These are phyloP conservation scores for Beauveria australis DNA, from an alignment of 2,329 filamentous ascomycete species.

Conservation along the genomic window DNA sequence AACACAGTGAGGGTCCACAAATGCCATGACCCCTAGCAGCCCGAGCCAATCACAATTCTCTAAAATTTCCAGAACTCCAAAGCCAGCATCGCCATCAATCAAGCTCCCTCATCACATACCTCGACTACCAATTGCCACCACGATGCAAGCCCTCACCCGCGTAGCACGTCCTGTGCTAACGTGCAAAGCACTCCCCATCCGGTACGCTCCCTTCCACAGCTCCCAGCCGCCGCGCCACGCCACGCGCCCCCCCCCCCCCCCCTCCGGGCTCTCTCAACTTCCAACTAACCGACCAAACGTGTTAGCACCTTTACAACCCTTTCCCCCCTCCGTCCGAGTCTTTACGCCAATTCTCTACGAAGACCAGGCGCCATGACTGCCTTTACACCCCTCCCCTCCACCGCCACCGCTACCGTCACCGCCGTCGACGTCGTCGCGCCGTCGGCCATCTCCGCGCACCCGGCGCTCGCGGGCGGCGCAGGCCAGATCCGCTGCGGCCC, in stretches of 20 bases:
- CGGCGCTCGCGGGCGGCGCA: constrained; percentile 35
- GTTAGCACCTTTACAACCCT: constrained; percentile 40
- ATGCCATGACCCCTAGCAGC: background rate
- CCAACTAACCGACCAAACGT: background rate
- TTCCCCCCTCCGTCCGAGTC: constrained; percentile 40
- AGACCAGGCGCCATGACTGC: constrained; percentile 19
- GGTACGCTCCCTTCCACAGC: background rate
- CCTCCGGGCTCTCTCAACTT: background rate
- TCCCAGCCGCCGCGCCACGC: background rate
- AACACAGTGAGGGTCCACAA: background rate
- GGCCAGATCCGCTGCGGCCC: constrained; percentile 50
- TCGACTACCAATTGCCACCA: background rate
- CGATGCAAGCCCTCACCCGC: constrained; percentile 8
- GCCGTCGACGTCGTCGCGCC: constrained; percentile 37
- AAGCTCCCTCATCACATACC: background rate
- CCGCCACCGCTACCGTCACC: constrained; percentile 4
- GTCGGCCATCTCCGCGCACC: constrained; percentile 41
- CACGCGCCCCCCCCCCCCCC: too few relatives aligned
- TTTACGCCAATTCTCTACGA: constrained; percentile 25
- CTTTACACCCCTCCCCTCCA: constrained; percentile 23
- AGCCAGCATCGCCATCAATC: background rate
- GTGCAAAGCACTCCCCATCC: background rate
- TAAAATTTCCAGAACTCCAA: constrained; percentile 2
- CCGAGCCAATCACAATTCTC: background rate
- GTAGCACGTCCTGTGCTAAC: constrained; percentile 6